phyloP scores from a whole-genome alignment of 331 rosid genomes.

The Pyrus hybrid region DNA sequence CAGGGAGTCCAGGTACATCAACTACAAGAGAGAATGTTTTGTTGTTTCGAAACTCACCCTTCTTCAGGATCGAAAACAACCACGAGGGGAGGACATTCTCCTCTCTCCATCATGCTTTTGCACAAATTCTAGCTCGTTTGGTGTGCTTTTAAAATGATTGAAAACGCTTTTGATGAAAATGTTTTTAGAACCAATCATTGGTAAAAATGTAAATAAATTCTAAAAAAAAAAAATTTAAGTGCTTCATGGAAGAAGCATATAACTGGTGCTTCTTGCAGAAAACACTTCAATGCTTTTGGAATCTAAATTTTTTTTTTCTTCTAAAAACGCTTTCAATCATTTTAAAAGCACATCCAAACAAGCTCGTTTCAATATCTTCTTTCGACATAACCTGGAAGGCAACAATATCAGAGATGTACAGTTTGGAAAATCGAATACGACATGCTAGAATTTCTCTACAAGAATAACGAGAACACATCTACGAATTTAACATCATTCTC shows the following conservation, averaged over 20 bases:
- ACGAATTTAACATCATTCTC: background rate
- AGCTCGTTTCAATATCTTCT: slow-evolving; percentile 60
- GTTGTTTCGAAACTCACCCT: slow-evolving; percentile 44
- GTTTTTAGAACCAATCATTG: too few species aligned
- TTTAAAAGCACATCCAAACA: too few species aligned
- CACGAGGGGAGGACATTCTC: slow-evolving; percentile 91
- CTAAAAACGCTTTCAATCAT: too few species aligned
- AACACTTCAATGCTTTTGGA: too few species aligned
- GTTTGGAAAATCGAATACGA: background rate
- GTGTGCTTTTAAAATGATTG: too few species aligned
- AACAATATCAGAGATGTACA: background rate
- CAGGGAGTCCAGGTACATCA: background rate
- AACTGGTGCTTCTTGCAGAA: too few species aligned
- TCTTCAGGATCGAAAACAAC: slow-evolving; percentile 91
- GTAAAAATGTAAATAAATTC: too few species aligned
- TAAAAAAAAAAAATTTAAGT: too few species aligned
- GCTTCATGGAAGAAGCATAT: too few species aligned
- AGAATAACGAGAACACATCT: background rate
- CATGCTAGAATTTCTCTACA: background rate
- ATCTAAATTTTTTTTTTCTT: too few species aligned
- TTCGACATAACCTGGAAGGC: slow-evolving; percentile 52
- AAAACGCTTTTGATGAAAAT: too few species aligned
- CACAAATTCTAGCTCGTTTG: slow-evolving; percentile 48
- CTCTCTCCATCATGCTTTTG: slow-evolving; percentile 79
- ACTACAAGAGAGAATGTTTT: background rate